Evolutionary conservation across 108 stramenopile genomes (phyloP), one percentile per base, ranked within the genome.

Genomic region (Asterionellopsis glacialis): DNA sequence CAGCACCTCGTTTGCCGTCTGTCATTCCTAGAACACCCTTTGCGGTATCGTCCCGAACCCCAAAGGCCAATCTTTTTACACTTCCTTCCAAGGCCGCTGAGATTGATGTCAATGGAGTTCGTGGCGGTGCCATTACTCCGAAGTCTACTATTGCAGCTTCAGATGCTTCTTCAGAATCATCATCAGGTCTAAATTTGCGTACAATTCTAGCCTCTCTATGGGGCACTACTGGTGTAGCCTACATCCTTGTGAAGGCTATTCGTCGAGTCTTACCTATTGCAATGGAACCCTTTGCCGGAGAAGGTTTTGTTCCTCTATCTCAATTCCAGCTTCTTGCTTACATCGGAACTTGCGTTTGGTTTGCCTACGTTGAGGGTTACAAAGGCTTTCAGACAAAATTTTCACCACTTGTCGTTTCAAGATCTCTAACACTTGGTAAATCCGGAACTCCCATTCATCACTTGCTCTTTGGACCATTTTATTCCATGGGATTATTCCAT

Each of bases 341-440:
- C 62, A 63, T 83, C 25, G 41, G 68, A 23, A 84, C 77, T 28
- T 85, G 86, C 45, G 60, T 84, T 13, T 82, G 77, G 64, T 90
- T 93, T 69, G 93, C 94, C 28, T 96, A 98, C 64, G 91, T 82
- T 33, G 97, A 98, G 74, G 97, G 97, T 38, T 95, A 95, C 83
- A 96, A 95, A 73, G 97, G 90, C 28, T 98, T 98, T 79, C 95
- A 98, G 71, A 61, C 67, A 23, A 98, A 98, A 66, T 96, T 98
- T 58, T 83, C 86, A 19, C 97, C 97, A 9, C 82, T 98, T 41
- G 95, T 96, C 18, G 97, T 98, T 14, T 76, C 88, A 48, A 90
- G 97, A 45, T 88, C 93, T 33, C 81, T 90, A 44, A 87, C 90
- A 16, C 75, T 98, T 53, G 50, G 76, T 42, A 63, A 57, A 16